Evolutionary conservation across 2,329 filamentous ascomycete genomes (phyloP).

Genomic region (Exophiala sp.): DNA sequence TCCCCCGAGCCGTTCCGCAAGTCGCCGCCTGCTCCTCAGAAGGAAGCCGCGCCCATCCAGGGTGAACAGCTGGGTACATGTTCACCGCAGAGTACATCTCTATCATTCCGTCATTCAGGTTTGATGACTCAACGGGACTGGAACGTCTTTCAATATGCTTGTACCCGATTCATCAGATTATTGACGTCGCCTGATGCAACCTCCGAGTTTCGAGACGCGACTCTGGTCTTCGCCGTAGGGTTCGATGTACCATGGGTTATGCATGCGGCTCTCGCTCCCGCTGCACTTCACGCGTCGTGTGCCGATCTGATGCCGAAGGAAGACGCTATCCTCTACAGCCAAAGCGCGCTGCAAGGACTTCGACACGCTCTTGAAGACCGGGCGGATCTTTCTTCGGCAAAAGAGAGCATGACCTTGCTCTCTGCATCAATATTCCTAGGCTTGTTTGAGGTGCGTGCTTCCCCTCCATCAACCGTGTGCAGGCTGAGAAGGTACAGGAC

Average conservation of each 20-base stretch:
- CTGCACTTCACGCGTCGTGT: conserved; percentile 20
- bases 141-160: conserved; percentile 20
- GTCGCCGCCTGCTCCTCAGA: too few species aligned
- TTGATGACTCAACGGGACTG: conserved; percentile 20
- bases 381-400: neutral
- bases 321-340: conserved; percentile 21
- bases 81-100: neutral
- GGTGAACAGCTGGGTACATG: neutral
- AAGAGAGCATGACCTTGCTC: conserved; percentile 13
- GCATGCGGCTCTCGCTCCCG: conserved; percentile 21
- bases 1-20: neutral
- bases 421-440: conserved; percentile 22
- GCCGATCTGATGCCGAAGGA: conserved; percentile 19
- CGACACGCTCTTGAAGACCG: conserved; percentile 9
- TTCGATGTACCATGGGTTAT: conserved; percentile 21
- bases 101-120: conserved; percentile 6
- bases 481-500: conserved; percentile 13
- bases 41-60: too few species aligned
- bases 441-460: conserved; percentile 13
- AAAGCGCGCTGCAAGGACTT: conserved; percentile 19
- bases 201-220: conserved; percentile 15
- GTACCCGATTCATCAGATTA: conserved; percentile 14
- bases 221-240: conserved; percentile 13
- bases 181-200: conserved; percentile 17
- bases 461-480: neutral